phyloP scores from a whole-genome alignment of 2,329 filamentous ascomycete genomes.

The Cladophialophora exuberans region DNA sequence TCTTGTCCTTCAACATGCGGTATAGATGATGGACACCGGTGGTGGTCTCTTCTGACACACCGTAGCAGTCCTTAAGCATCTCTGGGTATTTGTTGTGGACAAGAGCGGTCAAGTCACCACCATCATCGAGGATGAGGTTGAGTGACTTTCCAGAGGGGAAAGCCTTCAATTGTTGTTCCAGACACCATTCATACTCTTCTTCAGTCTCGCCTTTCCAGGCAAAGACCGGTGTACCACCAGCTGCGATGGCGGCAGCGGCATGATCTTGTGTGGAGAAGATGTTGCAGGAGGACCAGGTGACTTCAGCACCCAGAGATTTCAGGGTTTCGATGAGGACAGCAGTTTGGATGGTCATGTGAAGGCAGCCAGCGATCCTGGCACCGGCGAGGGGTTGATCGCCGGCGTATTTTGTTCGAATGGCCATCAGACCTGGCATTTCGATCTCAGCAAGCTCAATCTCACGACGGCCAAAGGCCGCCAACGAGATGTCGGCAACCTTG shows the following conservation, averaged over 20 bases:
- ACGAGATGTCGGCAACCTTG: constrained; percentile 98
- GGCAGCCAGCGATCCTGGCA: constrained; percentile 93
- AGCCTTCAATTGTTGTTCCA: constrained; percentile 94
- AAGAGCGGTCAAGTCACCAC: constrained; percentile 93
- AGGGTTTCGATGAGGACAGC: constrained; percentile 99
- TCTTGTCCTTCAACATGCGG: constrained; percentile 90
- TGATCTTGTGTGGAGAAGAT: constrained; percentile 99
- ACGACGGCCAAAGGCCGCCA: constrained; percentile 97
- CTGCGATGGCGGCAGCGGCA: constrained; percentile 95
- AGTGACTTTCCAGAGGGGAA: constrained; percentile 97
- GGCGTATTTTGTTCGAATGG: constrained; percentile 89
- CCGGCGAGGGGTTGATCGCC: constrained; percentile 90
- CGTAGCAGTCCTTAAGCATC: constrained; percentile 97
- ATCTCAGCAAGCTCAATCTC: constrained; percentile 98
- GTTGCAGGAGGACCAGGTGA: constrained; percentile 99
- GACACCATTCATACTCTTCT: constrained; percentile 99
- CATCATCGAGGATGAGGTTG: constrained; percentile 98
- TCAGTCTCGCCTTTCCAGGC: constrained; percentile 92
- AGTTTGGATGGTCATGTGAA: constrained; percentile 99
- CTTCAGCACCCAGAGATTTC: constrained; percentile 89
- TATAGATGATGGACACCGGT: constrained; percentile 99
- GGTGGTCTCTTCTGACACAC: constrained; percentile 99
- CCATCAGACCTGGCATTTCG: constrained; percentile 98
- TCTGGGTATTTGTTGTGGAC: constrained; percentile 99
- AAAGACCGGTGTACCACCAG: constrained; percentile 85